Evolutionary conservation across 2,329 filamentous ascomycete genomes (phyloP).

Genomic region (Colletotrichum gloeosporioides): DNA sequence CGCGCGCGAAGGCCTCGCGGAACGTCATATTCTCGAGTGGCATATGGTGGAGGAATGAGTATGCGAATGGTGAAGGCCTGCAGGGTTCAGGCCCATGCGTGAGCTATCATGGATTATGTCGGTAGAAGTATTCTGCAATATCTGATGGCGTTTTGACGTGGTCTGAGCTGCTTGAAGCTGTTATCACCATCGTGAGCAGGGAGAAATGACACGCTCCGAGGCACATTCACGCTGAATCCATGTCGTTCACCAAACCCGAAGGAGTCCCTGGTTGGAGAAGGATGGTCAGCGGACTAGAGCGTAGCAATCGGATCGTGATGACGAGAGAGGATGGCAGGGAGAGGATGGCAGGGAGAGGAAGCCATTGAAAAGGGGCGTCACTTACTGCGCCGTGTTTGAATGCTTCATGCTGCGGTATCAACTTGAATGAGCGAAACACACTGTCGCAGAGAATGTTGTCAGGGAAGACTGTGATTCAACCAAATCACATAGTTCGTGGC

Average conservation of each 20-base stretch:
- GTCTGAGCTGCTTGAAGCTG: not conserved
- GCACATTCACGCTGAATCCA: too few relatives aligned
- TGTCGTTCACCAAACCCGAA: not conserved
- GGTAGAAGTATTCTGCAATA: too few relatives aligned
- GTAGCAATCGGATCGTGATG: not conserved
- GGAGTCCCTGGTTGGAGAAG: not conserved
- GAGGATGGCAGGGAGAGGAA: too few relatives aligned
- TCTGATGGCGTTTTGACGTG: too few relatives aligned
- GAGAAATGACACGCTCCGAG: not conserved
- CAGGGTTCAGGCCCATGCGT: too few relatives aligned
- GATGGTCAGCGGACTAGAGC: not conserved
- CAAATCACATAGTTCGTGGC: not conserved
- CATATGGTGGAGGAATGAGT: not conserved
- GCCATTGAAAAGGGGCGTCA: not conserved
- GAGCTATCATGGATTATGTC: too few relatives aligned
- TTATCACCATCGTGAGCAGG: fast-evolving
- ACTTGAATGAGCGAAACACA: not conserved
- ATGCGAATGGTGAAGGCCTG: not conserved
- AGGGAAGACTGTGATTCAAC: not conserved
- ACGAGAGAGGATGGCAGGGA: too few relatives aligned
- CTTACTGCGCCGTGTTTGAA: not conserved
- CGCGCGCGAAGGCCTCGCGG: too few relatives aligned
- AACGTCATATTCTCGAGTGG: not conserved
- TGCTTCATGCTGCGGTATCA: not conserved
- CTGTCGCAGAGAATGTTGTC: not conserved